Conservation (phyloP, 495 filamentous ascomycete species). For the Cladorrhinum samala region DNA sequence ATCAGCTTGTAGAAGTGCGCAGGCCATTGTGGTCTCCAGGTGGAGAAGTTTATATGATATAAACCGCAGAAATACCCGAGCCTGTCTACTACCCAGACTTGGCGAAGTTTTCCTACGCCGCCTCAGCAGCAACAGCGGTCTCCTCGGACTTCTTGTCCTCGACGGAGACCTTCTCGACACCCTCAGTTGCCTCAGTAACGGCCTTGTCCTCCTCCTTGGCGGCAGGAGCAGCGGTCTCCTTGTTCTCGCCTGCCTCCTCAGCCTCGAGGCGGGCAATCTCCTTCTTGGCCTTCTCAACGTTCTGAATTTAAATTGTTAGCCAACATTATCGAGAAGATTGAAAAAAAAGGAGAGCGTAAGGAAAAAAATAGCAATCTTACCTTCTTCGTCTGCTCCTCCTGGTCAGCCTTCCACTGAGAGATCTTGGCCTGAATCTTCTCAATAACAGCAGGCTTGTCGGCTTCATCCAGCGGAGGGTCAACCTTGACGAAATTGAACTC, state of each 20-base stretch:
- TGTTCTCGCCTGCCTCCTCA: constrained; percentile 43
- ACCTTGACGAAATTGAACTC: constrained; percentile 77
- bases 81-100: no score
- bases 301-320: constrained; percentile 49
- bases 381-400: constrained; percentile 84
- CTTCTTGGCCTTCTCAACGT: constrained; percentile 67
- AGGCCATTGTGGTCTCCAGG: no score
- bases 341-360: background rate
- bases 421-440: constrained; percentile 92
- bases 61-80: no score
- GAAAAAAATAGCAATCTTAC: constrained; percentile 45
- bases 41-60: no score
- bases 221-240: constrained; percentile 26
- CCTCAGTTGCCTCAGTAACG: constrained; percentile 19
- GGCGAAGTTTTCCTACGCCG: background rate
- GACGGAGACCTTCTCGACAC: constrained; percentile 3
- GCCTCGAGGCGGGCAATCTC: constrained; percentile 58
- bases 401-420: constrained; percentile 86
- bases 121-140: constrained; percentile 2
- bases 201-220: constrained; percentile 48
- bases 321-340: background rate
- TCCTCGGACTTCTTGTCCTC: constrained; percentile 3
- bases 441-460: constrained; percentile 66
- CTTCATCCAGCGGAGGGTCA: constrained; percentile 76
- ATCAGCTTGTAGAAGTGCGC: no score